Evolutionary conservation across 805 yeast species (phyloP).

Genomic region (Hanseniaspora meyeri): DNA sequence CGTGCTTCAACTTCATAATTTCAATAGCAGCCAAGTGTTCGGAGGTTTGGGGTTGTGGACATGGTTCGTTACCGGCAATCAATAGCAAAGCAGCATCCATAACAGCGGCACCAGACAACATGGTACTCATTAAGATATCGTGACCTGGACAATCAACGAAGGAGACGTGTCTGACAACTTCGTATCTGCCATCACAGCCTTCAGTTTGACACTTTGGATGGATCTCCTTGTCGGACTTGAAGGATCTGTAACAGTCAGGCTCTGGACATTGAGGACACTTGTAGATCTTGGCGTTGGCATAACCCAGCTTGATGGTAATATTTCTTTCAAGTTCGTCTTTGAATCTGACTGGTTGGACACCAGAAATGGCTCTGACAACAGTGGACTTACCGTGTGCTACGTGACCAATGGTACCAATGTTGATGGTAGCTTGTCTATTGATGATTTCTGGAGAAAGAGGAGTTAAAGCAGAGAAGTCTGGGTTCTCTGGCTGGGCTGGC

Average conservation of each 20-base stretch:
- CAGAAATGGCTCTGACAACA: constrained; percentile 90
- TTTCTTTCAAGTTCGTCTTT: constrained; percentile 98
- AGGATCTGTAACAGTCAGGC: constrained; percentile 91
- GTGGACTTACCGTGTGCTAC: constrained; percentile 94
- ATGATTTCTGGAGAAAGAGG: constrained; percentile 92
- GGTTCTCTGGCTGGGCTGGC: constrained; percentile 88
- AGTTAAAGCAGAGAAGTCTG: constrained; percentile 67
- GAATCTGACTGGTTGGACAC: constrained; percentile 97
- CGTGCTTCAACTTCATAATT: constrained; percentile 96
- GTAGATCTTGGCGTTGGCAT: constrained; percentile 97
- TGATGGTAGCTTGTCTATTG: constrained; percentile 97
- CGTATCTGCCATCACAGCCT: constrained; percentile 82
- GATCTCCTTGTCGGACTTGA: constrained; percentile 88
- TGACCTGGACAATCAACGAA: constrained; percentile 99
- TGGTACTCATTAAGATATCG: constrained; percentile 99
- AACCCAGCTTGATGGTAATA: constrained; percentile 95
- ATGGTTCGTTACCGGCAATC: constrained; percentile 96
- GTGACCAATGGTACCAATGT: constrained; percentile 94
- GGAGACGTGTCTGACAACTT: constrained; percentile 87
- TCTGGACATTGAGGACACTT: constrained; percentile 81
- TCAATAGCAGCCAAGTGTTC: constrained; percentile 99
- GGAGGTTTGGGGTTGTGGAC: constrained; percentile 99
- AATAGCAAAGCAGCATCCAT: constrained; percentile 97
- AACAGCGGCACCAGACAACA: constrained; percentile 99
- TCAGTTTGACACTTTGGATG: constrained; percentile 81